Conservation (phyloP, 306 rosid species). For the Glycine tomentella region DNA sequence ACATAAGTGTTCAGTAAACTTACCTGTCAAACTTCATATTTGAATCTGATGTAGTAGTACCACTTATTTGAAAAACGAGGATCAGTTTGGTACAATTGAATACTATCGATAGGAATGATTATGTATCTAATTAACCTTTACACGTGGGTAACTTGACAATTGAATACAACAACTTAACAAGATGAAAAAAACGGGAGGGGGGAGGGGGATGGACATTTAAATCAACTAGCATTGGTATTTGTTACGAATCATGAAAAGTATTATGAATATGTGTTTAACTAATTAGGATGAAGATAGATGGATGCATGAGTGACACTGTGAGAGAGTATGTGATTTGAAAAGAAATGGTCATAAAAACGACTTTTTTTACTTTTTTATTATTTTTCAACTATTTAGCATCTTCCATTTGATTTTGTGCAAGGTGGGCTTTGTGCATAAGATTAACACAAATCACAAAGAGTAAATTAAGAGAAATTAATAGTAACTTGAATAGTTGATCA, state of each 20-base stretch:
- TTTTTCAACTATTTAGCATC: no score
- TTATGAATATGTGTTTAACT: background rate
- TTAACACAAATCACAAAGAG: background rate
- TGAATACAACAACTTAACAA: background rate
- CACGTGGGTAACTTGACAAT: conserved; percentile 6
- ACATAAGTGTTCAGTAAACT: background rate
- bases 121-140: background rate
- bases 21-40: conserved; percentile 12
- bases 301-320: no score
- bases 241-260: background rate
- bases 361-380: no score
- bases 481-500: background rate
- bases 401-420: background rate
- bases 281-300: background rate
- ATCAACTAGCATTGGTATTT: background rate
- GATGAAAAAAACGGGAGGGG: background rate
- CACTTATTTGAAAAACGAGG: conserved; percentile 1
- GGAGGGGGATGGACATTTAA: background rate
- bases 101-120: background rate
- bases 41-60: conserved; percentile 2
- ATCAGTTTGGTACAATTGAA: background rate
- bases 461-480: background rate
- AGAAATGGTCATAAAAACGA: background rate
- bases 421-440: background rate
- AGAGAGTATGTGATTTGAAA: conserved; percentile 12